A percentile compares a stretch with the other conserved stretches of the same genome.
phyloP scores from a whole-genome alignment of 2,329 filamentous ascomycete species.

The Scytalidium lignicola region DNA sequence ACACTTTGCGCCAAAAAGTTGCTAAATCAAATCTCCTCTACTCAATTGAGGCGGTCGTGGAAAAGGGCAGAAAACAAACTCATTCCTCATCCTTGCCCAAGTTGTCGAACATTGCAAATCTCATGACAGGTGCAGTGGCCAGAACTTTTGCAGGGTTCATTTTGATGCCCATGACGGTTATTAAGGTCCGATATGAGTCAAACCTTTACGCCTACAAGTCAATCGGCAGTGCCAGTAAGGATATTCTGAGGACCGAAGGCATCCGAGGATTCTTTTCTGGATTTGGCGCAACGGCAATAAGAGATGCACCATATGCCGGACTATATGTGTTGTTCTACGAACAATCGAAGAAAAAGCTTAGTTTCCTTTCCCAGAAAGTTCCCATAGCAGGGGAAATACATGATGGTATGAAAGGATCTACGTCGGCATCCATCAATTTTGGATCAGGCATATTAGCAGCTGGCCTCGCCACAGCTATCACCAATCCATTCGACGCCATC shows the following conservation, averaged over 20 bases:
- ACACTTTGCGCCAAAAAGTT: constrained; percentile 69
- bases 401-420: constrained; percentile 22
- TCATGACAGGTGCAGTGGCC: constrained; percentile 78
- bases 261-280: constrained; percentile 84
- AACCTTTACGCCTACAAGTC: constrained; percentile 80
- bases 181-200: constrained; percentile 95
- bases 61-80: constrained; percentile 13
- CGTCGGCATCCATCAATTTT: constrained; percentile 74
- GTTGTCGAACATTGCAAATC: constrained; percentile 77
- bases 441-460: constrained; percentile 76
- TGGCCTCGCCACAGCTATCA: constrained; percentile 76
- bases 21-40: constrained; percentile 39
- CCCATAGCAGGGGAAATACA: constrained; percentile 16
- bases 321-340: constrained; percentile 95
- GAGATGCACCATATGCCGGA: constrained; percentile 95
- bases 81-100: constrained; percentile 72
- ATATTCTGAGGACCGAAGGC: constrained; percentile 71
- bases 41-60: constrained; percentile 20
- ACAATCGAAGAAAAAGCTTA: constrained; percentile 63
- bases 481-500: constrained; percentile 94
- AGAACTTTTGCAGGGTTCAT: constrained; percentile 82
- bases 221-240: constrained; percentile 63
- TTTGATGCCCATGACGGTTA: constrained; percentile 92
- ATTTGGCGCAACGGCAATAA: constrained; percentile 86
- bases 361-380: constrained; percentile 19